Conservation (phyloP, 2,329 filamentous ascomycete species). For the Venturia nashicola region DNA sequence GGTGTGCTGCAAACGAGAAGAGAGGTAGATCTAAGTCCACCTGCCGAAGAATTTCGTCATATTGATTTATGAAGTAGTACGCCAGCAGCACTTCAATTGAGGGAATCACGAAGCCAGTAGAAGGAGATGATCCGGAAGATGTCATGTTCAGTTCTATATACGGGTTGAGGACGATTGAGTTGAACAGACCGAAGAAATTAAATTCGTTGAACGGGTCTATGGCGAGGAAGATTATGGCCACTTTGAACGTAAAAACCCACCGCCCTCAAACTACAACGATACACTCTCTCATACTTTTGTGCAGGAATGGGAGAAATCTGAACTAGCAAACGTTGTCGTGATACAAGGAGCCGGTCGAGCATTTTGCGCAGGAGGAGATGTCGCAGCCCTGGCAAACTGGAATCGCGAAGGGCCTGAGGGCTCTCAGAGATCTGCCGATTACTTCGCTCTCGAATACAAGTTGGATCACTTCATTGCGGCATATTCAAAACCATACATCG, state of each 20-base stretch:
- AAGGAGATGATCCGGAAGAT: slow-evolving; percentile 70
- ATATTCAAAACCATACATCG: slow-evolving; percentile 83
- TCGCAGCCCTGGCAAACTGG: slow-evolving; percentile 61
- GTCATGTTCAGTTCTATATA: slow-evolving; percentile 84
- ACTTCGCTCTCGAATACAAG: slow-evolving; percentile 92
- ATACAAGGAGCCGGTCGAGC: slow-evolving; percentile 83
- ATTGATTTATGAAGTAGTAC: slow-evolving; percentile 19
- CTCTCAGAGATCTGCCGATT: slow-evolving; percentile 63
- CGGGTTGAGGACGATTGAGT: slow-evolving; percentile 80
- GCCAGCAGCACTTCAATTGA: slow-evolving; percentile 12
- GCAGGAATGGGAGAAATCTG: slow-evolving; percentile 83
- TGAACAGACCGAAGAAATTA: slow-evolving; percentile 84
- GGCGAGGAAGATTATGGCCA: slow-evolving; percentile 85
- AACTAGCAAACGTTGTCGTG: slow-evolving; percentile 83
- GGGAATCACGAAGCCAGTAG: slow-evolving; percentile 38
- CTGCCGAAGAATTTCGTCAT: not conserved
- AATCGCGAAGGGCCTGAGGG: slow-evolving; percentile 59
- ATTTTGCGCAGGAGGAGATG: slow-evolving; percentile 90
- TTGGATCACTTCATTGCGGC: slow-evolving; percentile 92
- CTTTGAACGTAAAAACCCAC: slow-evolving; percentile 45
- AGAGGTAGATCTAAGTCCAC: not conserved
- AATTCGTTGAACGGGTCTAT: slow-evolving; percentile 92
- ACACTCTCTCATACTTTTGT: too few relatives aligned
- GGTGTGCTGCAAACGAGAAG: not conserved
- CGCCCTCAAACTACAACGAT: too few relatives aligned